phyloP scores from a whole-genome alignment of 1,284 basidiomycete genomes.

The Ceratobasidium sp. region DNA sequence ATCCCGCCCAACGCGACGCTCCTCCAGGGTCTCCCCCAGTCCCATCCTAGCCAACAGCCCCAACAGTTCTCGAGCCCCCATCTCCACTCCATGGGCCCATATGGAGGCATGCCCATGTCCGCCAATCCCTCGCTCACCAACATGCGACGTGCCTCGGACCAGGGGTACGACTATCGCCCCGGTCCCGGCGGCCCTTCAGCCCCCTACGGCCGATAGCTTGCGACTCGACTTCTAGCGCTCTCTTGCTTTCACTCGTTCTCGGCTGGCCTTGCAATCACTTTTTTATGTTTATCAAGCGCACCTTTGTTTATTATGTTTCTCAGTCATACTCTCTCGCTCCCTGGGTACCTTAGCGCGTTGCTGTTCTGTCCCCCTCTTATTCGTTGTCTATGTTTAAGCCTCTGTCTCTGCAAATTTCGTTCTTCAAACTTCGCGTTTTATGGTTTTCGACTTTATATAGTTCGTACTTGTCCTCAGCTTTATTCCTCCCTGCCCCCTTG shows the following conservation, averaged over 20 bases:
- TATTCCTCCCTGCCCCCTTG: not conserved
- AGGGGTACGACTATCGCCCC: constrained; percentile 6
- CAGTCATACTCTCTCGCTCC: not conserved
- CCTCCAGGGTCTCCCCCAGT: constrained; percentile 15
- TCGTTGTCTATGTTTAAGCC: constrained; percentile 17
- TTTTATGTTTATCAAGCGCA: constrained; percentile 36
- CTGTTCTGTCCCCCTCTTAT: too few relatives aligned
- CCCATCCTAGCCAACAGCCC: constrained; percentile 28
- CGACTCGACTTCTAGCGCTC: not conserved
- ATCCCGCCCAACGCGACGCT: constrained; percentile 38
- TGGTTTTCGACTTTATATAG: constrained; percentile 12
- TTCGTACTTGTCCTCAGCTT: constrained; percentile 3
- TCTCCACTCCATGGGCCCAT: constrained; percentile 12
- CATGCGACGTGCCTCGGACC: constrained; percentile 32
- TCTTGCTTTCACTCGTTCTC: not conserved
- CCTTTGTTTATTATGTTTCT: constrained; percentile 31
- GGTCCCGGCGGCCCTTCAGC: not conserved
- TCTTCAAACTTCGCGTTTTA: not conserved
- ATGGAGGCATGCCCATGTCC: constrained; percentile 17
- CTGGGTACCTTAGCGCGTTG: constrained; percentile 30
- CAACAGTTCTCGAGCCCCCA: constrained; percentile 4
- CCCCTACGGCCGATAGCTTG: not conserved
- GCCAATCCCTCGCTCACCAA: not conserved
- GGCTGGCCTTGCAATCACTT: constrained; percentile 20
- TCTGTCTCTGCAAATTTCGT: constrained; percentile 44